Evolutionary conservation across 2,329 filamentous ascomycete genomes (phyloP), one percentile per base, ranked within the genome.

Genomic region (Amauroascus verrucosus): DNA sequence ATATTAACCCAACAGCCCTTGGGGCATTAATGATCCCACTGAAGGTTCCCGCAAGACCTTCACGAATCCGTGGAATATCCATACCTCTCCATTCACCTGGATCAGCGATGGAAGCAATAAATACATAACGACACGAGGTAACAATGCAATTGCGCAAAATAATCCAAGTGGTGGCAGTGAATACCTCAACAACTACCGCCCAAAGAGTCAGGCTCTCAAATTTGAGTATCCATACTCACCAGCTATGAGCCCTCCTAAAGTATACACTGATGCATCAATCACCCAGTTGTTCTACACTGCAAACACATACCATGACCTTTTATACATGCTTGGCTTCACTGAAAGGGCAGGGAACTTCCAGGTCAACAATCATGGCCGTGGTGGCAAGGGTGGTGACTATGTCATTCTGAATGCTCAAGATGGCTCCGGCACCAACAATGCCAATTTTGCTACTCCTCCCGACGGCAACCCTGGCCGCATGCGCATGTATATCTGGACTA

Each of bases 401-500:
- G 55, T 47, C 6, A 57, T 57, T 30, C 41, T 51, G 37, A 57
- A 57, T 37, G 43, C 55, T 28, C 55, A 57, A 37, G 55, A 57
- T 43, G 55, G 55, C n/a, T 54, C 52, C 16, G 55, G 55, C 24
- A 50, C 44, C n/a, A 57, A 57, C 44, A 57, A 57, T 32, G 55
- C 55, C 44, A 57, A 57, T 48, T 57, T 57, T 32, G 52, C 52
- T 53, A 57, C 55, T 41, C 55, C 55, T 26, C 55, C 55, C 41
- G 55, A 57, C 47, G 55, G 55, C 44, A 48, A 44, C 32, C 43
- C 43, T 16, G 55, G 55, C 44, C 55, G 55, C 32, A 57, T 57
- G 55, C 53, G 55, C 38, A 57, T 57, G 55, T 57, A 57, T 45
- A 52, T 48, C 30, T 57, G 55, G 55, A 57, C 48, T 16, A 53